Conservation (phyloP, 768 basidiomycete genomes). For the Trichaptum fuscoviolaceum region DNA sequence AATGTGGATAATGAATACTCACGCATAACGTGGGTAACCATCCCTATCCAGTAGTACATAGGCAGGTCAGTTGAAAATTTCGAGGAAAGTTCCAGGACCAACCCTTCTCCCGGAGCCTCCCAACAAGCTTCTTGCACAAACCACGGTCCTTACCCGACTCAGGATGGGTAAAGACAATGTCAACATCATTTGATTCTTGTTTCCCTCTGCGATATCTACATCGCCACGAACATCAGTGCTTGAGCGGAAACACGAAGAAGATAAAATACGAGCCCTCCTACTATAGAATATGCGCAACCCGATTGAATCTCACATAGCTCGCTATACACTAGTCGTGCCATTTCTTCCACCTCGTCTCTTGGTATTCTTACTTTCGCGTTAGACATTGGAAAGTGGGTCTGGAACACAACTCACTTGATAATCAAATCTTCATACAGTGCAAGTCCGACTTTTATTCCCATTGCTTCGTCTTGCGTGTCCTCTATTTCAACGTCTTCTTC, state of each 20-base stretch:
- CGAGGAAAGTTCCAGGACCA: slow-evolving; percentile 15
- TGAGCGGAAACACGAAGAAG: too few species aligned
- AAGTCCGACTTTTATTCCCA: slow-evolving; percentile 53
- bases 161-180: slow-evolving; percentile 81
- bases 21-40: slow-evolving; percentile 86
- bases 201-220: slow-evolving; percentile 83
- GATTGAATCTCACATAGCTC: slow-evolving; percentile 57
- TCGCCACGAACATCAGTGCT: not conserved
- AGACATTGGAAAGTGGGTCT: not conserved
- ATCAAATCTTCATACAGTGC: slow-evolving; percentile 54
- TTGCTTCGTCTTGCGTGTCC: slow-evolving; percentile 20
- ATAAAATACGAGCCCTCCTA: slow-evolving; percentile 60
- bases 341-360: slow-evolving; percentile 72
- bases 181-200: slow-evolving; percentile 74
- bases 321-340: slow-evolving; percentile 59
- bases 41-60: slow-evolving; percentile 32
- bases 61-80: not conserved
- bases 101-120: slow-evolving; percentile 54
- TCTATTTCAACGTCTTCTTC: slow-evolving; percentile 11
- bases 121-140: slow-evolving; percentile 56
- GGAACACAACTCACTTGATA: slow-evolving; percentile 31
- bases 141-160: slow-evolving; percentile 51
- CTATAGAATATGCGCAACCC: slow-evolving; percentile 71
- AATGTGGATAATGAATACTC: slow-evolving; percentile 24
- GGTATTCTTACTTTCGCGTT: slow-evolving; percentile 47